Percentiles rank a stretch among this genome's conserved stretches.
Conservation (phyloP, 129 eudicot species). For the Tagetes erecta region DNA sequence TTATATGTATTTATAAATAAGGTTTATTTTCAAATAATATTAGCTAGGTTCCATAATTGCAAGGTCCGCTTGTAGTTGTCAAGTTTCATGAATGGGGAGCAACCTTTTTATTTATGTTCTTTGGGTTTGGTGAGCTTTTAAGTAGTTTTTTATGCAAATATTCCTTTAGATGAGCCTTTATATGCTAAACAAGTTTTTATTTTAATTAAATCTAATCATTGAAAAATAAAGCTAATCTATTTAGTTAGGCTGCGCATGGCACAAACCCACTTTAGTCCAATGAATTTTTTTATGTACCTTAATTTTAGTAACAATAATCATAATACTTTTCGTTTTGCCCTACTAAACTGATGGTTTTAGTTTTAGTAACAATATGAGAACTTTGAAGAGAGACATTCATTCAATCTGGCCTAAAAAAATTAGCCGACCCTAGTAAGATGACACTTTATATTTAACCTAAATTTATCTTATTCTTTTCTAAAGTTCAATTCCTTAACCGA, state of each 20-base stretch:
- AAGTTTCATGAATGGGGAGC: constrained; percentile 63
- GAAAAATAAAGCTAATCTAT: not conserved
- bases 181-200: constrained; percentile 9
- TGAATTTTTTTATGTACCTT: constrained; percentile 21
- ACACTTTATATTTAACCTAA: no score
- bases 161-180: constrained; percentile 28
- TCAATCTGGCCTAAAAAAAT: not conserved
- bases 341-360: not conserved
- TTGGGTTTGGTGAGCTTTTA: constrained; percentile 34
- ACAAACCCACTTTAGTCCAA: constrained; percentile 35
- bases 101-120: constrained; percentile 32
- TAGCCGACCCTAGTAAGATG: no score
- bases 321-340: not conserved
- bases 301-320: not conserved
- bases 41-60: constrained; percentile 10
- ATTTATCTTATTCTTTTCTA: no score
- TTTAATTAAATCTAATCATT: constrained; percentile 25
- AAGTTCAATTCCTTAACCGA: no score
- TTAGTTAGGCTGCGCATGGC: constrained; percentile 35
- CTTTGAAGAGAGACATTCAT: constrained; percentile 8
- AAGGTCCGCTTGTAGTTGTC: constrained; percentile 42
- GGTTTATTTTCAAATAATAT: constrained; percentile 10
- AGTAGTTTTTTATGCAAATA: constrained; percentile 25
- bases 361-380: not conserved
- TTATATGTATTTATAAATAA: not conserved